Evolutionary conservation across 1,139 yeast species (phyloP), one percentile per base, ranked within the genome.

Genomic region (Taphrina wiesneri): DNA sequence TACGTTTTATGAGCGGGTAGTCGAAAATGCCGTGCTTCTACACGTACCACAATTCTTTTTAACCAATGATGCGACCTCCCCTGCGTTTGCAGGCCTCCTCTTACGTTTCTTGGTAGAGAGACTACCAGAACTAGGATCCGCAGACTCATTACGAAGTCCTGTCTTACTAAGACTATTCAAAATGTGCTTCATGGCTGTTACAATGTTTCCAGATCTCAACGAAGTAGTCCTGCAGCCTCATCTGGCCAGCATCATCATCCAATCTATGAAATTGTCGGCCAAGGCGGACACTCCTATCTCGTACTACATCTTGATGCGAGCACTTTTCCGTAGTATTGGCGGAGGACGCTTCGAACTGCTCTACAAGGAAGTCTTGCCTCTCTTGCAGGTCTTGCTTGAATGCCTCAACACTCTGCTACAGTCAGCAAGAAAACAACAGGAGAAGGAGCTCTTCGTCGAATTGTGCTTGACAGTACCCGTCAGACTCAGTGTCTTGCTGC

Each of bases 381-480:
- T 95, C 43, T 78, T 95, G 39, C 98, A 95, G 61, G 91, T 89
- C 1, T 78, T 95, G 49, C 79, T 95, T 63, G 97, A 91, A 70
- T 87, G 95, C 5, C 81, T 95, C 70, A 93, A 92, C 75, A 85
- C 89, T 72, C 82, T 92, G 80, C 85, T 95, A 46, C 82, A 86
- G 30, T 88, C 91, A 57, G 91, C 98, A 1, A 82, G 96, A 66
- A 82, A 93, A 62, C 92, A 96, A 0, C 93, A 89, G 70, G 98
- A 93, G 74, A 82, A 96, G 66, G 98, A 95, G 74, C 85, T 93
- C 2, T 93, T 91, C 73, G 98, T 93, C 60, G 98, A 93, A 74
- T 80, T 95, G 65, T 93, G 99, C 73, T 81, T 95, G 70, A 92
- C 97, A 0, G 97, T 93, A 1, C 99, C 99, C 0, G 99, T 93